Conservation (phyloP, 1,139 yeast genomes). For the Debaryomycetaceae sp. region DNA sequence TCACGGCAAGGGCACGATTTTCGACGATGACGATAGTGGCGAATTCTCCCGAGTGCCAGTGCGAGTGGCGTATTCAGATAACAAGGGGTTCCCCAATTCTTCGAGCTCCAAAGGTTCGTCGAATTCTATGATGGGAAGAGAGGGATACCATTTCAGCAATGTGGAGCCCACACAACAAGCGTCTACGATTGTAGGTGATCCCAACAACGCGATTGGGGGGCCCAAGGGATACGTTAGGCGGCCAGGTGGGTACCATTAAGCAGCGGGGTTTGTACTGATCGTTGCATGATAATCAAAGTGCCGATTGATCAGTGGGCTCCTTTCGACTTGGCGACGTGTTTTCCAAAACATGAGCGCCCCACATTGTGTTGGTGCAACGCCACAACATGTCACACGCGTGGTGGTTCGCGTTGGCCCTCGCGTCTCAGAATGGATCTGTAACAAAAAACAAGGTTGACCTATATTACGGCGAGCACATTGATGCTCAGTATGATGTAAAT, state of each 20-base stretch:
- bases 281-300: too few relatives aligned
- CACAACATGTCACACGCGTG: too few relatives aligned
- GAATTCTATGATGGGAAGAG: constrained; percentile 4
- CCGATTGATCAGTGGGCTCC: too few relatives aligned
- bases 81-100: constrained; percentile 8
- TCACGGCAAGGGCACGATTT: constrained; percentile 14
- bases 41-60: background rate
- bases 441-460: too few relatives aligned
- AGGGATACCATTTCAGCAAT: constrained; percentile 14
- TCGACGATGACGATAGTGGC: constrained; percentile 22
- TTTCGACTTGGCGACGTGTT: too few relatives aligned
- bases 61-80: constrained; percentile 15
- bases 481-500: too few relatives aligned
- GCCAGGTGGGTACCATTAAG: background rate
- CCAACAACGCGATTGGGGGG: constrained; percentile 22
- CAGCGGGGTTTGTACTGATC: too few relatives aligned
- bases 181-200: constrained; percentile 35
- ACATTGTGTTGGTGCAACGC: too few relatives aligned
- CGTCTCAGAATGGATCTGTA: too few relatives aligned
- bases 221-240: background rate
- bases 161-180: constrained; percentile 35
- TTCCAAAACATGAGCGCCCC: too few relatives aligned
- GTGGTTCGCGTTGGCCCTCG: too few relatives aligned
- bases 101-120: constrained; percentile 4
- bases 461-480: too few relatives aligned